phyloP scores from a whole-genome alignment of 768 basidiomycete genomes.

The Cystofilobasidium capitatum region DNA sequence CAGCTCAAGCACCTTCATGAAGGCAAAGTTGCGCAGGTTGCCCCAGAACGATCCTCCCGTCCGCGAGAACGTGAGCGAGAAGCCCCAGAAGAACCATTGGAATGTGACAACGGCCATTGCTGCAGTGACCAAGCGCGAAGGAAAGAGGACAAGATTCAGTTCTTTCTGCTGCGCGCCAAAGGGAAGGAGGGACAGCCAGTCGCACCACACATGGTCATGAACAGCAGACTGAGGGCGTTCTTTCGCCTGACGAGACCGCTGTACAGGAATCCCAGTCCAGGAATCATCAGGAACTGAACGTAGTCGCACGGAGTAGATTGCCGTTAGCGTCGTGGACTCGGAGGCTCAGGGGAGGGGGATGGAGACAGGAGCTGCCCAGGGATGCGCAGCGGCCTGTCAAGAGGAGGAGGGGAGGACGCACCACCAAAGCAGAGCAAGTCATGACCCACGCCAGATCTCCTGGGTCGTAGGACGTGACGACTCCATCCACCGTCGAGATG shows the following conservation, averaged over 20 bases:
- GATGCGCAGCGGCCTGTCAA: too few species aligned
- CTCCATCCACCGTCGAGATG: slow-evolving; percentile 21
- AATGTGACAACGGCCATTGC: slow-evolving; percentile 48
- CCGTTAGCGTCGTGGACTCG: background rate
- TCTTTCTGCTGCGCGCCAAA: background rate
- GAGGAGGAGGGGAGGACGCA: background rate
- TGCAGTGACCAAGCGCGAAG: slow-evolving; percentile 62
- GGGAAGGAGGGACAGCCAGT: background rate
- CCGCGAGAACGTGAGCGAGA: slow-evolving; percentile 36
- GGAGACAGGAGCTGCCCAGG: background rate
- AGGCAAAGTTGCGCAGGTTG: slow-evolving; percentile 32
- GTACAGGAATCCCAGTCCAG: slow-evolving; percentile 46
- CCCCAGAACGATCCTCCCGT: slow-evolving; percentile 39
- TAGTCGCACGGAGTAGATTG: too few species aligned
- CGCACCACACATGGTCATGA: slow-evolving; percentile 5
- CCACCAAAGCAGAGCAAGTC: slow-evolving; percentile 67
- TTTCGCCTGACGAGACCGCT: slow-evolving; percentile 83
- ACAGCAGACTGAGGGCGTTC: slow-evolving; percentile 86
- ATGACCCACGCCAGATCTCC: slow-evolving; percentile 65
- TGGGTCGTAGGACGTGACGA: slow-evolving; percentile 41
- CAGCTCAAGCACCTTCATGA: slow-evolving; percentile 37
- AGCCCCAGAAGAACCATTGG: slow-evolving; percentile 41
- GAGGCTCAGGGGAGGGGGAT: background rate
- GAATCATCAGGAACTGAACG: background rate
- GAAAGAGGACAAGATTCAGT: slow-evolving; percentile 29